These are phyloP conservation scores for Iris pallida DNA, from an alignment of 116 monocot species.

Conservation along the genomic window DNA sequence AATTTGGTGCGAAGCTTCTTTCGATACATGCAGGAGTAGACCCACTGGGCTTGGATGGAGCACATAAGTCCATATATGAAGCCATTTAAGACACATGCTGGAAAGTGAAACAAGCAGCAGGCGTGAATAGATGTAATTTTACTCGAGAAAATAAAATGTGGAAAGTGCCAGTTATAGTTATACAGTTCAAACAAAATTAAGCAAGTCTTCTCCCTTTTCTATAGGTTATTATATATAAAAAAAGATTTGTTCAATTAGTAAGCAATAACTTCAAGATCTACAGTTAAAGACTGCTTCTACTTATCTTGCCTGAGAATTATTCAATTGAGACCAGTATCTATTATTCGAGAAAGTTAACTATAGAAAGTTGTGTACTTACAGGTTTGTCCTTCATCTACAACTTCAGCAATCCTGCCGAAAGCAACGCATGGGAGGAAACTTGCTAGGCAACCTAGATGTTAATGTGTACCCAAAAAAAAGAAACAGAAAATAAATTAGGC, in stretches of 20 bases:
- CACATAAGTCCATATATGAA: conserved; percentile 7
- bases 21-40: conserved; percentile 10
- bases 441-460: conserved; percentile 3
- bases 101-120: neutral
- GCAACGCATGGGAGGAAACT: conserved; percentile 5
- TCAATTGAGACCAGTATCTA: neutral
- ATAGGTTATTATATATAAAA: too few relatives aligned
- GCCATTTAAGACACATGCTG: neutral
- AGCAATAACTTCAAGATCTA: too few relatives aligned
- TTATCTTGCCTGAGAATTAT: too few relatives aligned
- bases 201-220: too few relatives aligned
- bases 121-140: neutral
- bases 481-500: neutral
- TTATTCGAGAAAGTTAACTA: neutral
- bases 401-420: conserved; percentile 7
- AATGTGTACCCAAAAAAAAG: neutral
- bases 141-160: neutral
- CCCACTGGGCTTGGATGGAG: neutral
- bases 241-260: too few relatives aligned
- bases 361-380: neutral
- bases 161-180: neutral
- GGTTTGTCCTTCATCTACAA: conserved; percentile 6
- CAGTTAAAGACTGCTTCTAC: too few relatives aligned
- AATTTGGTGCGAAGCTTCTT: conserved; percentile 8
- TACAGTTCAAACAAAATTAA: neutral